Conservation (phyloP, 1,139 yeast genomes). For the Casaregolazyma lundiana region DNA sequence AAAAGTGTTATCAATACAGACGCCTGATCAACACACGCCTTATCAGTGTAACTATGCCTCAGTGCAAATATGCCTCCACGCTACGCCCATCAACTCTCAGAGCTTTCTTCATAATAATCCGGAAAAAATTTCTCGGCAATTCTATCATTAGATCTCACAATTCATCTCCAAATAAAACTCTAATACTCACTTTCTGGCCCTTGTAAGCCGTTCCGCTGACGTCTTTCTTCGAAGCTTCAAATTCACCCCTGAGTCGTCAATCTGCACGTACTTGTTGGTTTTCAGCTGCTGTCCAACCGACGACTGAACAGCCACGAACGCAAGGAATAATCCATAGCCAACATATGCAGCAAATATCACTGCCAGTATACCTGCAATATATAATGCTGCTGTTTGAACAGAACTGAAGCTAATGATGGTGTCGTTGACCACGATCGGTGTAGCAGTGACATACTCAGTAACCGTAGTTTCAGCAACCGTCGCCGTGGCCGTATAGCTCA, state of each 20-base stretch:
- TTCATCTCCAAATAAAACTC: too few relatives aligned
- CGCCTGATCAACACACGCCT: too few relatives aligned
- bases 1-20: too few relatives aligned
- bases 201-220: conserved; percentile 13
- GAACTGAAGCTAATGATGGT: conserved; percentile 10
- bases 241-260: conserved; percentile 16
- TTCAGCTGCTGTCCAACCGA: conserved; percentile 16
- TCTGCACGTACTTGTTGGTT: conserved; percentile 16
- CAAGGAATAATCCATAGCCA: conserved; percentile 16
- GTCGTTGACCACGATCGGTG: conserved; percentile 7
- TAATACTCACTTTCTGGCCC: conserved; percentile 17
- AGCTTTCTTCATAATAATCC: neutral
- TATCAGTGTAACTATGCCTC: too few relatives aligned
- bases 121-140: neutral
- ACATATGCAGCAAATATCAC: conserved; percentile 9
- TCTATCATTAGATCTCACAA: neutral
- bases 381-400: conserved; percentile 1
- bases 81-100: too few relatives aligned
- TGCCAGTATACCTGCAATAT: conserved; percentile 7
- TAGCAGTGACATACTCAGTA: conserved; percentile 11
- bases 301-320: conserved; percentile 11
- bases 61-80: too few relatives aligned
- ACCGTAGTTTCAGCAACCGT: conserved; percentile 6
- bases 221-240: conserved; percentile 13
- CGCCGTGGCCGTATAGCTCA: neutral